Base-by-base conservation (phyloP, 805 yeast genomes). In the Schwanniomyces yamadae region DNA sequence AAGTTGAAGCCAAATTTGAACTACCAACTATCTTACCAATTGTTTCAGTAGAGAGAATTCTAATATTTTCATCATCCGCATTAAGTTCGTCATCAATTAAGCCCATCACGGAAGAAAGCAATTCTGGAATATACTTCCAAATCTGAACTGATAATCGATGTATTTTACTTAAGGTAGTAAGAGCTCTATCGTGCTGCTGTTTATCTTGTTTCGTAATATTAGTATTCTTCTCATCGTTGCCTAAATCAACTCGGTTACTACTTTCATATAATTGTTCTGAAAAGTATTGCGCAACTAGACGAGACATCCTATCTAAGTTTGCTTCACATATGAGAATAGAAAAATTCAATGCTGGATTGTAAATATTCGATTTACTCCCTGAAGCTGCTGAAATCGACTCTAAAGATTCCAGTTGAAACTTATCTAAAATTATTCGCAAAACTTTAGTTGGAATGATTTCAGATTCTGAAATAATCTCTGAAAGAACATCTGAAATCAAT, bases 41-140 rank as follows among this genome's bases (percentile, higher is more conserved):
- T 0, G 93, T 76, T 28, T 75, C 75, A 0, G 95, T 84, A 0
- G 95, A 89, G 35, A 83, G 57, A 0, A 71, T 53, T 44, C 96
- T 71, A 13, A 84, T 67, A 11, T 66, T 57, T 20, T 76, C 78
- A 45, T 80, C 75, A 27, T 82, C 85, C 0, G 95, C 87, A 39
- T 78, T 78, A 27, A 89, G 61, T 46, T 89, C 95, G 49, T 85
- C 88, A 45, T 85, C 86, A 4, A 89, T 64, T 34, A 86, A 73
- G 0, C 95, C 93, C 70, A 85, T 77, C 0, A 84, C 83, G 1
- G 93, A 77, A 3, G 76, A 71, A 8, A 86, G 65, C 14, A 85
- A 61, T 31, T 84, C 93, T 0, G 96, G 96, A 0, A 80, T 80
- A 34, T 76, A 71, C 46, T 69, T 76, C 96, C 96, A 90, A 2